These are phyloP conservation scores for Jatropha podagrica DNA, from an alignment of 441 rosid genomes.

Conservation along the genomic window DNA sequence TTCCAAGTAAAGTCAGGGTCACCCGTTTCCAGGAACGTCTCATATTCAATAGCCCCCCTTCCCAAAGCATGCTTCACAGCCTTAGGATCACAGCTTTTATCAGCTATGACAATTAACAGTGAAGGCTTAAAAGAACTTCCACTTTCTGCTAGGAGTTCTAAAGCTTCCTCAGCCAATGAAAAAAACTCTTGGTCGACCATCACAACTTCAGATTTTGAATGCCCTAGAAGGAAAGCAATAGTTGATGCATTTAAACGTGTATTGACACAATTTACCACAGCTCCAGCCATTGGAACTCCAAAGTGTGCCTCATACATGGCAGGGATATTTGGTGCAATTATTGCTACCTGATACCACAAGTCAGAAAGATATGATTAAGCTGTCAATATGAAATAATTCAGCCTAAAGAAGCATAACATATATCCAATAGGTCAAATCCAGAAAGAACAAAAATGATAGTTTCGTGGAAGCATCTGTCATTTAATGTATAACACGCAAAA, in stretches of 20 bases:
- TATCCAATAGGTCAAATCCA: background rate
- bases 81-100: slow-evolving; percentile 64
- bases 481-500: background rate
- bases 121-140: slow-evolving; percentile 51
- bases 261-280: slow-evolving; percentile 71
- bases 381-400: background rate
- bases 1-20: slow-evolving; percentile 67
- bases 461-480: background rate
- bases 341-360: slow-evolving; percentile 57
- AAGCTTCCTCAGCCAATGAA: slow-evolving; percentile 64
- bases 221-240: slow-evolving; percentile 75
- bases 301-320: slow-evolving; percentile 86
- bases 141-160: slow-evolving; percentile 53
- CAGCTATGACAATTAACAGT: slow-evolving; percentile 68
- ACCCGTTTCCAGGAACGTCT: slow-evolving; percentile 63
- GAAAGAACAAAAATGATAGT: background rate
- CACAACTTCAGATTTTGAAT: slow-evolving; percentile 60
- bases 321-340: slow-evolving; percentile 83
- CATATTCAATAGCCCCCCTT: slow-evolving; percentile 74
- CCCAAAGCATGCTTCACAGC: slow-evolving; percentile 49
- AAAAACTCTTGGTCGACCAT: slow-evolving; percentile 88
- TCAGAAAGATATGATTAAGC: background rate
- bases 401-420: background rate
- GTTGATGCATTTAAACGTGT: slow-evolving; percentile 71
- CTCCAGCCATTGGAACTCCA: slow-evolving; percentile 93